Conservation (phyloP, 2,329 filamentous ascomycete species). For the Aspergillus vadensis region DNA sequence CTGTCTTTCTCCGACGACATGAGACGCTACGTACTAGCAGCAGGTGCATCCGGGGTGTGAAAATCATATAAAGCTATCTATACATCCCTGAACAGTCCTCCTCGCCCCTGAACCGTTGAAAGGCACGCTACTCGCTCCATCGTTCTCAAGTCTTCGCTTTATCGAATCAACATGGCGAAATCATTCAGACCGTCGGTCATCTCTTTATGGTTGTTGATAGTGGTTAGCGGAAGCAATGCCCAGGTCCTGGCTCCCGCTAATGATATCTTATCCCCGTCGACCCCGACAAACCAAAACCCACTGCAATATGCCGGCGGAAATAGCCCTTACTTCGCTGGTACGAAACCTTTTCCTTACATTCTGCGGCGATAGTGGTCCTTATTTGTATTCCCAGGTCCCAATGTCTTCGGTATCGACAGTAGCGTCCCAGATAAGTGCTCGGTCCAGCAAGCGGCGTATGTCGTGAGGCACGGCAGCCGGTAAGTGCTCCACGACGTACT, state of each 20-base stretch:
- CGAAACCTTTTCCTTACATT: no score
- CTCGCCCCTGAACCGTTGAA: no score
- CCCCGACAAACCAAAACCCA: neutral
- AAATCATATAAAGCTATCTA: no score
- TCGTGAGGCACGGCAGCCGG: conserved; percentile 18
- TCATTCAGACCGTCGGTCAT: neutral
- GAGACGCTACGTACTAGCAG: no score
- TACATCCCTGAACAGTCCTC: no score
- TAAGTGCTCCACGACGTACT: neutral
- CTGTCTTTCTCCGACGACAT: no score
- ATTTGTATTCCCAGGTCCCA: conserved; percentile 7
- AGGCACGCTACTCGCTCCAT: no score
- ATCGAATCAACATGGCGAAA: neutral
- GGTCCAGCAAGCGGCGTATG: conserved; percentile 17
- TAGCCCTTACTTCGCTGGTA: conserved; percentile 1
- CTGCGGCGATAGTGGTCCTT: fast-evolving
- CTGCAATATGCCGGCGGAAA: conserved; percentile 1
- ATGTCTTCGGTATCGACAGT: conserved; percentile 13
- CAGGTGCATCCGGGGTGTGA: no score
- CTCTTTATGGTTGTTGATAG: neutral
- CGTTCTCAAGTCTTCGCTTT: no score
- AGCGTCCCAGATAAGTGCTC: conserved; percentile 13
- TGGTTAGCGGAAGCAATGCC: neutral
- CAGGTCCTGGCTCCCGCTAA: neutral
- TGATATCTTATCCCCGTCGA: conserved; percentile 1